Evolutionary conservation across 768 basidiomycete genomes (phyloP).

Genomic region (Grammothele lineata): DNA sequence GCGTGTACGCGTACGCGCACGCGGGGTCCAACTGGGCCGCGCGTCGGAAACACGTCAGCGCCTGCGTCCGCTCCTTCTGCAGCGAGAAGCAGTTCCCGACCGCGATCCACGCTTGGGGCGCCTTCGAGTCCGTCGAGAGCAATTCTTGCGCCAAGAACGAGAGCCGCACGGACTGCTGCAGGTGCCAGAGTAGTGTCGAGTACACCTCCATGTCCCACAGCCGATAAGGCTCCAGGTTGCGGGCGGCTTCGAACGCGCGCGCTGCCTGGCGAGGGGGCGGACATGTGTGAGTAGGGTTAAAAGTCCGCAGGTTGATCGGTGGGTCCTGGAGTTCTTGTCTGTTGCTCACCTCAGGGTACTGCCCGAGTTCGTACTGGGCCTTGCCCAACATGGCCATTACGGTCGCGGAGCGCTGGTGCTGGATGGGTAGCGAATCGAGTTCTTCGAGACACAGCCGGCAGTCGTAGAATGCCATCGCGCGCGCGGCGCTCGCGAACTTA

Average conservation of each 20-base stretch:
- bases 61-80: conserved; percentile 90
- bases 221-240: conserved; percentile 85
- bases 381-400: conserved; percentile 80
- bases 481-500: conserved; percentile 76
- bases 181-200: conserved; percentile 94
- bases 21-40: conserved; percentile 85
- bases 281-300: conserved; percentile 18
- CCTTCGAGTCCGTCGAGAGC: conserved; percentile 76
- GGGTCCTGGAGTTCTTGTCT: neutral
- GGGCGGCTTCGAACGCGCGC: conserved; percentile 78
- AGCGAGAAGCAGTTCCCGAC: conserved; percentile 94
- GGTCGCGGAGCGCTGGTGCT: conserved; percentile 71
- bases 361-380: conserved; percentile 85
- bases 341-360: conserved; percentile 86
- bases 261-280: conserved; percentile 59
- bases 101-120: conserved; percentile 92
- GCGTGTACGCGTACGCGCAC: conserved; percentile 93
- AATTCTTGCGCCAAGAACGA: conserved; percentile 93
- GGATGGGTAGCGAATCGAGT: conserved; percentile 69
- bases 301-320: neutral
- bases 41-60: conserved; percentile 89
- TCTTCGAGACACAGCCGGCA: conserved; percentile 70
- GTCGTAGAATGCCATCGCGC: conserved; percentile 71
- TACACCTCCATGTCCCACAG: conserved; percentile 93
- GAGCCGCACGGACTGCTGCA: conserved; percentile 77